These are phyloP conservation scores for Candida verbasci DNA, from an alignment of 805 yeast species.

Conservation along the genomic window DNA sequence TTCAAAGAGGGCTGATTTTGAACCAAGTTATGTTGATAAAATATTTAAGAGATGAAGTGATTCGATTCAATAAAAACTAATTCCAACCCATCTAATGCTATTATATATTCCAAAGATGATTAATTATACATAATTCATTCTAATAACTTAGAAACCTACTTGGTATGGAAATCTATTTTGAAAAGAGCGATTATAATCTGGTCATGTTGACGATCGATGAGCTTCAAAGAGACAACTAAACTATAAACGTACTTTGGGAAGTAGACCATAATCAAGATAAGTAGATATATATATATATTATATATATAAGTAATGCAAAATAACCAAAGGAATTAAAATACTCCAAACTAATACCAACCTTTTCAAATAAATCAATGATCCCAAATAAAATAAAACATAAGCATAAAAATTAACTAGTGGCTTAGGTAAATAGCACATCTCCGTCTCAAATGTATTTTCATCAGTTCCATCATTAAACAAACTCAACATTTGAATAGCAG, in stretches of 20 bases:
- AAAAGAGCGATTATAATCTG: no score
- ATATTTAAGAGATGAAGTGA: constrained; percentile 30
- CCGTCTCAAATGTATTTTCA: constrained; percentile 29
- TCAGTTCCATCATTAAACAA: constrained; percentile 42
- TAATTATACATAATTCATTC: no score
- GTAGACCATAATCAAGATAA: no score
- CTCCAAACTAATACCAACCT: background rate
- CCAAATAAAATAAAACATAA: constrained; percentile 21
- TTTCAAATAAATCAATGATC: constrained; percentile 1
- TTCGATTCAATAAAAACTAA: no score
- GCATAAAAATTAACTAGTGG: constrained; percentile 43
- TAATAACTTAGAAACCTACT: no score
- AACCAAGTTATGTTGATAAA: constrained; percentile 46
- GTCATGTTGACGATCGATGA: no score
- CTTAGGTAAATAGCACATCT: constrained; percentile 53
- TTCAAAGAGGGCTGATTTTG: constrained; percentile 65
- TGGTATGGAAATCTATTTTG: no score
- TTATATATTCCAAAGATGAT: no score
- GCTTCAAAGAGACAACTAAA: no score
- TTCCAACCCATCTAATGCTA: no score
- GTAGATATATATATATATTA: background rate
- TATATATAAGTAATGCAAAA: background rate
- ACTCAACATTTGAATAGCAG: constrained; percentile 83
- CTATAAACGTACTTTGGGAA: no score
- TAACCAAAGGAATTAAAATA: background rate